A percentile compares a stretch with the other conserved stretches of the same genome.
These are phyloP conservation scores for Kodamaea sagamina DNA, from an alignment of 805 yeast genomes.

Conservation along the genomic window DNA sequence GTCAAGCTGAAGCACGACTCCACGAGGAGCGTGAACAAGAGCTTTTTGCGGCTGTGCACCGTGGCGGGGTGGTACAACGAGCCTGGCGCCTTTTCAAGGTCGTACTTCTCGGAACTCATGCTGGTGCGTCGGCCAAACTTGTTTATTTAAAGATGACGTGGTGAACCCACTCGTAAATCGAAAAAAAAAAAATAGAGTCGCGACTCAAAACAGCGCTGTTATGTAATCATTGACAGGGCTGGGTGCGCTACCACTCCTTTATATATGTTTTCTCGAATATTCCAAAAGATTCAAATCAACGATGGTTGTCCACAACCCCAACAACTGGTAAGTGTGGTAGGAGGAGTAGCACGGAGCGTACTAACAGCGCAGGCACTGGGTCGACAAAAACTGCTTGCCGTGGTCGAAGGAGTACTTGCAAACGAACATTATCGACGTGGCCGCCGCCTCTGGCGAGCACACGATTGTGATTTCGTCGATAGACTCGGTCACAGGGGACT, in stretches of 20 bases:
- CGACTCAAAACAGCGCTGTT: not conserved
- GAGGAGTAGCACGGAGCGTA: not conserved
- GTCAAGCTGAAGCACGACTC: slow-evolving; percentile 29
- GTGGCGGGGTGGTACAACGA: slow-evolving; percentile 7
- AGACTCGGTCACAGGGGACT: slow-evolving; percentile 60
- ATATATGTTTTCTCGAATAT: slow-evolving; percentile 9
- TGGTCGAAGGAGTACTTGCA: slow-evolving; percentile 59
- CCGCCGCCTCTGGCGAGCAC: slow-evolving; percentile 25
- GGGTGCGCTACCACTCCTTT: not conserved
- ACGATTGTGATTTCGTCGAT: slow-evolving; percentile 39
- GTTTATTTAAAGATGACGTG: slow-evolving; percentile 3
- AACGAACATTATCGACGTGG: slow-evolving; percentile 35
- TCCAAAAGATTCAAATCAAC: slow-evolving; percentile 9
- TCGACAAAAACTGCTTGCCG: slow-evolving; percentile 64
- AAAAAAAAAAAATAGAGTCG: not conserved
- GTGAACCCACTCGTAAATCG: slow-evolving; percentile 3
- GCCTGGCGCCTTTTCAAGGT: slow-evolving; percentile 12
- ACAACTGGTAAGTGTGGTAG: slow-evolving; percentile 53
- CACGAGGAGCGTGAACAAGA: slow-evolving; percentile 24
- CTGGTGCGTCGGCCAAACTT: too few species aligned
- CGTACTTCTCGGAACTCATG: slow-evolving; percentile 7
- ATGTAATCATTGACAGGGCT: not conserved
- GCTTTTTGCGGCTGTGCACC: slow-evolving; percentile 14
- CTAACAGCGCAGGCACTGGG: slow-evolving; percentile 60
- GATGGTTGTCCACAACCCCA: slow-evolving; percentile 72